A percentile compares a stretch with the other conserved stretches of the same genome.
Evolutionary conservation across 441 rosid species (phyloP).

Genomic region (Metrosideros polymorpha): DNA sequence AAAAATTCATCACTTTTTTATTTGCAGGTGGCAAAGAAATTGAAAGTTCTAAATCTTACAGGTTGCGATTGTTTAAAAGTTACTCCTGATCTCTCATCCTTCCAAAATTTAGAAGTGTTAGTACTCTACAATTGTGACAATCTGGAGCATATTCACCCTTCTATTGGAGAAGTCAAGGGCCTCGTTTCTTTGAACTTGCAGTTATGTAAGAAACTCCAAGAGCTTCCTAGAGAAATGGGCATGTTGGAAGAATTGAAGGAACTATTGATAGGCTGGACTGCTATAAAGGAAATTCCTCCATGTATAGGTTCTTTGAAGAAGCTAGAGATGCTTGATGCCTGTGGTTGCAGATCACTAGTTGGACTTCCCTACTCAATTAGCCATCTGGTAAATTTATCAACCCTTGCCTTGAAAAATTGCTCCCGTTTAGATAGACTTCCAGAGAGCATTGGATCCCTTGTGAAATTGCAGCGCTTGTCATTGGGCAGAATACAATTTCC

Average conservation of each 20-base stretch:
- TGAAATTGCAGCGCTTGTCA: not conserved
- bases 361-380: not conserved
- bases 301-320: not conserved
- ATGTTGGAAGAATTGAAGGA: not conserved
- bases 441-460: fast-evolving
- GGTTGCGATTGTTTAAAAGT: not conserved
- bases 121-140: not conserved
- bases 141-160: not conserved
- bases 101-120: not conserved
- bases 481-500: not conserved
- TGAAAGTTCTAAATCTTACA: not conserved
- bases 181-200: fast-evolving
- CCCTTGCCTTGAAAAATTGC: not conserved
- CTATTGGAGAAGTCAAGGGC: not conserved
- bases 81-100: fast-evolving
- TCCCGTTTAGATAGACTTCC: fast-evolving
- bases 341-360: fast-evolving
- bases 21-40: fast-evolving
- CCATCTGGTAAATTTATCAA: fast-evolving
- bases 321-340: not conserved
- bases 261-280: fast-evolving
- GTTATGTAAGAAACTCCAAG: fast-evolving
- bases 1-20: not conserved
- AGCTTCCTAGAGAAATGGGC: not conserved
- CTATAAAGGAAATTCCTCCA: not conserved